Percentiles rank a stretch among this genome's conserved stretches.
Conservation (phyloP, 352 stramenopile species). For the Pythium dissimile region DNA sequence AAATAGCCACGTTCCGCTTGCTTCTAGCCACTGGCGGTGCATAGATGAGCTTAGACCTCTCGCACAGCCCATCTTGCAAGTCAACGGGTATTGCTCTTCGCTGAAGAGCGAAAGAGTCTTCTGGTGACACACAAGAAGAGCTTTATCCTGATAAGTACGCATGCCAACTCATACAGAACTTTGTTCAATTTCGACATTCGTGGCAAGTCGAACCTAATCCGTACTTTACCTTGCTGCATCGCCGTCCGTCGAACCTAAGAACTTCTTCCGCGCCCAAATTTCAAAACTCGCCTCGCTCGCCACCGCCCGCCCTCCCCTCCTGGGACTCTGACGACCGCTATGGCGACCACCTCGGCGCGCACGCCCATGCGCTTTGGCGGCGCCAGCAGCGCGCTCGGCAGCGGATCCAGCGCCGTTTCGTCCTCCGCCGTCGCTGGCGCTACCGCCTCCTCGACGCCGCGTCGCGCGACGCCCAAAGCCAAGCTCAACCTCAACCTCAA, state of each 20-base stretch:
- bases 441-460: not conserved
- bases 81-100: too few relatives aligned
- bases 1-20: too few relatives aligned
- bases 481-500: conserved; percentile 22
- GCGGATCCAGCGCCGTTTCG: not conserved
- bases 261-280: conserved; percentile 6
- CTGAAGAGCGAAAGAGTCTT: too few relatives aligned
- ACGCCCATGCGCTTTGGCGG: conserved; percentile 3
- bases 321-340: not conserved
- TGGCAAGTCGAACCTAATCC: not conserved
- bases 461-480: conserved; percentile 14
- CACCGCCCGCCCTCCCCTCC: too few relatives aligned
- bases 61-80: too few relatives aligned
- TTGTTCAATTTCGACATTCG: too few relatives aligned
- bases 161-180: too few relatives aligned
- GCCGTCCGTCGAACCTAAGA: not conserved
- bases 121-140: too few relatives aligned
- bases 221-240: not conserved
- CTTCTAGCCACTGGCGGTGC: too few relatives aligned
- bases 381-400: not conserved
- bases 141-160: too few relatives aligned
- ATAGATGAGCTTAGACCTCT: too few relatives aligned
- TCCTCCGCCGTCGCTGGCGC: not conserved
- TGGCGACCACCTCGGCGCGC: conserved; percentile 4
- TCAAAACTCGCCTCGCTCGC: conserved; percentile 7